A percentile compares a stretch with the other conserved stretches of the same genome.
These are phyloP conservation scores for Galium porrigens DNA, from an alignment of 305 asterid species.

Conservation along the genomic window DNA sequence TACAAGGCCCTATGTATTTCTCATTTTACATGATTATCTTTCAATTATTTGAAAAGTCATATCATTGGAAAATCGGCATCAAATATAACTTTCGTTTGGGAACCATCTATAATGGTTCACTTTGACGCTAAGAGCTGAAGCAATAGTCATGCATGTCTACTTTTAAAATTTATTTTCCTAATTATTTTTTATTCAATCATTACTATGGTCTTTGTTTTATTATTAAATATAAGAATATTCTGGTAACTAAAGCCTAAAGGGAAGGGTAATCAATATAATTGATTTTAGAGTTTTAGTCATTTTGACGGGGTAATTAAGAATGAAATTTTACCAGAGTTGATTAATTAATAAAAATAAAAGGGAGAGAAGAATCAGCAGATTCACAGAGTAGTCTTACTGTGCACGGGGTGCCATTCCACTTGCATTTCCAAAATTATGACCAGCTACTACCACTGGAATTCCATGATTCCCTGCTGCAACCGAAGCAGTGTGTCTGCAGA, in stretches of 20 bases:
- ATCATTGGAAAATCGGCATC: not conserved
- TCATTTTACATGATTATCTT: not conserved
- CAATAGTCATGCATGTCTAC: not conserved
- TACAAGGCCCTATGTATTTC: not conserved
- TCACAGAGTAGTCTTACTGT: constrained; percentile 47
- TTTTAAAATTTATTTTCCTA: not conserved
- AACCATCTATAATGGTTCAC: not conserved
- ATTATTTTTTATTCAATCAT: not conserved
- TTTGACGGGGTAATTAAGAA: not conserved
- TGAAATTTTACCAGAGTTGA: not conserved
- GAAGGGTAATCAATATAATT: not conserved
- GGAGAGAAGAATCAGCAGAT: constrained; percentile 1
- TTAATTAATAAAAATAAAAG: not conserved
- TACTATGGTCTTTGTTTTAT: not conserved
- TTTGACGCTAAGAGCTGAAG: not conserved
- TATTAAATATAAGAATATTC: not conserved
- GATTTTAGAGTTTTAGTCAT: not conserved
- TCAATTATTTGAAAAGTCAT: not conserved
- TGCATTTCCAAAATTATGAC: constrained; percentile 83
- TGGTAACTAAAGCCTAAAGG: no score
- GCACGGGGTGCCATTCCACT: constrained; percentile 99
- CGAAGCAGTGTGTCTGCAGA: constrained; percentile 80
- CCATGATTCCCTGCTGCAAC: constrained; percentile 95
- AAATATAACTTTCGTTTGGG: not conserved
- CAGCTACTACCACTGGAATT: constrained; percentile 77